Evolutionary conservation across 2,329 filamentous ascomycete species (phyloP), one percentile per base, ranked within the genome.

Genomic region (Xenoacremonium recifei): DNA sequence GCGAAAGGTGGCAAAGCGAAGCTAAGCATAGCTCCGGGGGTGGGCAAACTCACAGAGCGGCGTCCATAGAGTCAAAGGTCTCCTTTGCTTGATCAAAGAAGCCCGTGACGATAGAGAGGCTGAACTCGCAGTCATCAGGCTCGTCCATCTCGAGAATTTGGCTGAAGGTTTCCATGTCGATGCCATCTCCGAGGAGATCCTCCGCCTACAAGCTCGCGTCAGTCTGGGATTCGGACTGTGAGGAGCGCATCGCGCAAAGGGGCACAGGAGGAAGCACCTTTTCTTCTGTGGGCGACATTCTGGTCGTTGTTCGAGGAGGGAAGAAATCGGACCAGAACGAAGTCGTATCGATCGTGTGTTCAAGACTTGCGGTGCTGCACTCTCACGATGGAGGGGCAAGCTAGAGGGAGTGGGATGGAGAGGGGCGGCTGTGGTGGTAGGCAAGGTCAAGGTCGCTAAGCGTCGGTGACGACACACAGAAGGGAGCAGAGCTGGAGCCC

Each of bases 71-170:
- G 15, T 70, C 69, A 65, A 97, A 96, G 0, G 92, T 97, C 54
- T 80, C 77, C 54, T 90, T 80, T 27, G 90, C 92, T 70, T 99
- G 93, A 15, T 89, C 84, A 55, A 97, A 95, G 73, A 96, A 99
- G 48, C 89, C 89, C 62, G 82, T 85, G 36, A 97, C 91, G 53
- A 99, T 91, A 47, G 86, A 85, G 57, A 76, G 80, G 70, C 87
- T 95, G 75, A 97, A 97, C 36, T 96, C 89, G 56, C 84, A 79
- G 50, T 92, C 87, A 10, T 84, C 80, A 51, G 88, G 87, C 51
- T 97, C 93, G 65, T 99, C 93, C 92, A 99, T 96, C 68, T 97
- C 93, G 49, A 97, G 80, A 64, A 99, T 97, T 73, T 97, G 93
- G 58, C 85, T 83, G 59, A 99, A 99, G 42, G 90, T 95, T 41